phyloP scores from a whole-genome alignment of 2,329 filamentous ascomycete species.

The Diaporthe aspalathi region DNA sequence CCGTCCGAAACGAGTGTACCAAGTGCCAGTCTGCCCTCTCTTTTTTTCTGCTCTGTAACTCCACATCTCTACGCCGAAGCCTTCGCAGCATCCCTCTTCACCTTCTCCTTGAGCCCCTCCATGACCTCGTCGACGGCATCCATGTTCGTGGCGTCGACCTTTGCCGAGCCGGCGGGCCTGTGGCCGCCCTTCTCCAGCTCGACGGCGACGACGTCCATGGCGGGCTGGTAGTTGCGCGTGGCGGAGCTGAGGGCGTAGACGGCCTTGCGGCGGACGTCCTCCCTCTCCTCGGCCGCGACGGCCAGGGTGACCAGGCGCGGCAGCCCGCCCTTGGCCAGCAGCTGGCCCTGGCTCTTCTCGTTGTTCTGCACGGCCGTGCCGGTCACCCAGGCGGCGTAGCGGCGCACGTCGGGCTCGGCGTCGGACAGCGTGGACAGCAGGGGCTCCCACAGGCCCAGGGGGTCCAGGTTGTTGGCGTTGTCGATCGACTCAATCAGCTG shows the following conservation, averaged over 20 bases:
- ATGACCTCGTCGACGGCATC: constrained; percentile 83
- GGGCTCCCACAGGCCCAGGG: constrained; percentile 83
- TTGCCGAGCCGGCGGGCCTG: constrained; percentile 53
- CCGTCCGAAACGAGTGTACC: constrained; percentile 22
- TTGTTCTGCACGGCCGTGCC: constrained; percentile 98
- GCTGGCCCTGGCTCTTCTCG: constrained; percentile 80
- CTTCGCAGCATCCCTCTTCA: constrained; percentile 47
- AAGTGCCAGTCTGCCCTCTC: not conserved
- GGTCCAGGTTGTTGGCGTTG: constrained; percentile 94
- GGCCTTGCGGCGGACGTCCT: constrained; percentile 83
- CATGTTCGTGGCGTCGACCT: constrained; percentile 89
- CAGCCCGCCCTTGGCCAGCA: constrained; percentile 73
- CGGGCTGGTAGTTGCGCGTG: constrained; percentile 89
- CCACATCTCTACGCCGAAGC: constrained; percentile 30
- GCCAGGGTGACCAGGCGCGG: constrained; percentile 75
- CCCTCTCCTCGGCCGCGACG: constrained; percentile 67
- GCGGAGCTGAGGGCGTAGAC: constrained; percentile 88
- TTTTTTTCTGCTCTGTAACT: not conserved
- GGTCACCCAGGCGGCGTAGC: constrained; percentile 93
- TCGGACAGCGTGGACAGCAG: constrained; percentile 77
- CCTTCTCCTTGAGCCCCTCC: constrained; percentile 70
- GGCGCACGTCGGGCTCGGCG: constrained; percentile 77
- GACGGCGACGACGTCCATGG: constrained; percentile 75
- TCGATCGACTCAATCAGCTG: constrained; percentile 92
- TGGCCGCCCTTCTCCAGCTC: constrained; percentile 70